Evolutionary conservation across 2,329 filamentous ascomycete species (phyloP).

Genomic region (Colletotrichum sp.): DNA sequence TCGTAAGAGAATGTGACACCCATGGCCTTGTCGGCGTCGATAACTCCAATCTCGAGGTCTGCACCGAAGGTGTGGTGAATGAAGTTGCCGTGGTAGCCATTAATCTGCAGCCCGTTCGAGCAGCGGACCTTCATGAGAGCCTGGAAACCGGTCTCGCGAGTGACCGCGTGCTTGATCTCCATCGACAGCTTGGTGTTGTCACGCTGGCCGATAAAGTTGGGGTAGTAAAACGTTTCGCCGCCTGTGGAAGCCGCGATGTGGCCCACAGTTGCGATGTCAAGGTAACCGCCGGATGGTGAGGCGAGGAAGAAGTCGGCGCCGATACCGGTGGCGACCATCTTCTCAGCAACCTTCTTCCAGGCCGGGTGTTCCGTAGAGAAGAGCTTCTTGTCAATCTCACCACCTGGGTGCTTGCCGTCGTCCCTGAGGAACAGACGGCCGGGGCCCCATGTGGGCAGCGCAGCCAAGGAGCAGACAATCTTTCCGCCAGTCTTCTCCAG

Average conservation of each 20-base stretch:
- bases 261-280: constrained; percentile 91
- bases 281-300: constrained; percentile 86
- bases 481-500: constrained; percentile 90
- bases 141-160: constrained; percentile 91
- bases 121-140: constrained; percentile 98
- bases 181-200: constrained; percentile 84
- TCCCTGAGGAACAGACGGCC: constrained; percentile 86
- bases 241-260: constrained; percentile 89
- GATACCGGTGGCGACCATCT: constrained; percentile 85
- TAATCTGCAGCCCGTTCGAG: constrained; percentile 93
- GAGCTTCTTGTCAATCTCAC: constrained; percentile 90
- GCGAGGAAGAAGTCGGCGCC: constrained; percentile 96
- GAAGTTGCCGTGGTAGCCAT: constrained; percentile 95
- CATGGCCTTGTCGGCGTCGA: constrained; percentile 93
- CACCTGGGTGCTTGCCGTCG: constrained; percentile 83
- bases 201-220: constrained; percentile 89
- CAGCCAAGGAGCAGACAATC: constrained; percentile 83
- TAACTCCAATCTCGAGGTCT: constrained; percentile 89
- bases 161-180: constrained; percentile 86
- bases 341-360: constrained; percentile 85
- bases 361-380: constrained; percentile 88
- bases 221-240: constrained; percentile 95
- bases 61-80: constrained; percentile 94
- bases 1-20: constrained; percentile 93
- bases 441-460: constrained; percentile 91